Conservation (phyloP, 345 rosid species). For the Fremontodendron californicum region DNA sequence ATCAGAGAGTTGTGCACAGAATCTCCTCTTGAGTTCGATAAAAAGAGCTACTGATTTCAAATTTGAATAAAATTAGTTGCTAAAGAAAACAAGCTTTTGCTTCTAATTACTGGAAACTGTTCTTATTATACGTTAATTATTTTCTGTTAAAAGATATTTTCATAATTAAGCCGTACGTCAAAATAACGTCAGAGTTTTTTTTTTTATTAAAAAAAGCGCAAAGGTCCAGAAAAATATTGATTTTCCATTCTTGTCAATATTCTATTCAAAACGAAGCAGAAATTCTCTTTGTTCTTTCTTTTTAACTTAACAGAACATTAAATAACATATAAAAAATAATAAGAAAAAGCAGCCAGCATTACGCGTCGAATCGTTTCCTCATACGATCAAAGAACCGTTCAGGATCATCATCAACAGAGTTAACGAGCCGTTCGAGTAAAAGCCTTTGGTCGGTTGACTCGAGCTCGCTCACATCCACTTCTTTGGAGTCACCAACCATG, state of each 20-base stretch:
- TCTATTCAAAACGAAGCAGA: neutral
- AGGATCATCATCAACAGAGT: conserved; percentile 77
- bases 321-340: neutral
- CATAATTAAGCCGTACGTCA: neutral
- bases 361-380: conserved; percentile 74
- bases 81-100: neutral
- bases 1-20: neutral
- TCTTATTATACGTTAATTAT: neutral
- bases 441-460: conserved; percentile 64
- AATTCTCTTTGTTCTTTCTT: neutral
- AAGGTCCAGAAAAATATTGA: conserved; percentile 1
- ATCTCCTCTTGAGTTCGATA: neutral
- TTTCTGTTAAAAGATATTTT: neutral
- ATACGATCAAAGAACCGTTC: conserved; percentile 81
- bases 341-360: conserved; percentile 11
- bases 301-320: neutral
- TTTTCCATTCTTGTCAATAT: neutral
- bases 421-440: conserved; percentile 63
- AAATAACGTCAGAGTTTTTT: neutral
- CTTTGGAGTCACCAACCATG: conserved; percentile 56
- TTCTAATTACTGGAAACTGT: neutral
- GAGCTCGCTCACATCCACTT: conserved; percentile 69
- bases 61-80: neutral
- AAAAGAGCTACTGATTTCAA: neutral
- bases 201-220: neutral